Evolutionary conservation across 352 stramenopile genomes (phyloP), one percentile per base, ranked within the genome.

Genomic region (Globisporangium okanoganense): DNA sequence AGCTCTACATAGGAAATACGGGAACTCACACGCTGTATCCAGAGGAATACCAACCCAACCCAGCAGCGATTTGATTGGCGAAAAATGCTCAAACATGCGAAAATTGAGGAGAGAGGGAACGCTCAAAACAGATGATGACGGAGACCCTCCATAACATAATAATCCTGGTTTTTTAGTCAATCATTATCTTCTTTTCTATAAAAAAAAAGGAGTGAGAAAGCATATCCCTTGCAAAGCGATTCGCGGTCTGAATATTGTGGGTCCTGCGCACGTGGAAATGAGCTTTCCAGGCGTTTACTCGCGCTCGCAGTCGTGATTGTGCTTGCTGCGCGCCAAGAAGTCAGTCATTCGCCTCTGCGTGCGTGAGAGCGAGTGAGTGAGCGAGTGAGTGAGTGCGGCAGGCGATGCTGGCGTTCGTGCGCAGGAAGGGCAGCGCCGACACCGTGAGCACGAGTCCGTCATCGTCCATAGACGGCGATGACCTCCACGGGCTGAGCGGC

Each of bases 381-480:
- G 48, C 14, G 45, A 35, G 13, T 40, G 48, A 24, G 29, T 16
- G 14, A 62, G 56, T 12, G 33, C 27, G 16, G 27, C 43, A 5
- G 29, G 27, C 27, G 58, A 65, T 65, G 58, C 58, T 65, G 49
- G 49, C 58, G 58, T 53, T 65, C 40, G 52, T 58, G 25, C 58
- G 58, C 38, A 56, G 58, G 49, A 65, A 65, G 50, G 52, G 58
- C 50, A 65, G 58, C 58, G 58, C 58, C 20, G 58, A 65, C 58
- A 65, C 58, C n/a, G 52, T 58, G 49, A 65, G 58, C 58, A 65
- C 58, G 27, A 65, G 58, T 40, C 58, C 58, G 27, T 54, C 58
- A 24, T 59, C 58, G 40, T 65, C 58, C 40, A 58, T 49, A 7
- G 58, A 65, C 40, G 52, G 50, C 50, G 58, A 65, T 51, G 58